These are phyloP conservation scores for Amborella trichopoda DNA, from an alignment of 164 flowering plant species.

Conservation along the genomic window DNA sequence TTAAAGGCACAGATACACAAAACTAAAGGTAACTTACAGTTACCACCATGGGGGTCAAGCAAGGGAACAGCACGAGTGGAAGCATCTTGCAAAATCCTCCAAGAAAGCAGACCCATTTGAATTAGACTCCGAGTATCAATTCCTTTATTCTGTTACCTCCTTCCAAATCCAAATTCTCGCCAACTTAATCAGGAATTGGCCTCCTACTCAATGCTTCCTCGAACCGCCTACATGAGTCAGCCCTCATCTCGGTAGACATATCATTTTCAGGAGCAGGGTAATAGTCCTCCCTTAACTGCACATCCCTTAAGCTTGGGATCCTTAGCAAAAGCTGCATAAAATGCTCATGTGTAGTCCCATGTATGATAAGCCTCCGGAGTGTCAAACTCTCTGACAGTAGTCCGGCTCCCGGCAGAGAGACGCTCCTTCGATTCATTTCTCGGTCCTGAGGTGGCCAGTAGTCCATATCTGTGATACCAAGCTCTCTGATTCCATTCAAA, in stretches of 20 bases:
- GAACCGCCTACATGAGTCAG: slow-evolving; percentile 66
- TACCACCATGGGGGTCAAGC: too few relatives aligned
- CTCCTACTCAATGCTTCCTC: slow-evolving; percentile 62
- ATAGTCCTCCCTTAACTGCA: slow-evolving; percentile 83
- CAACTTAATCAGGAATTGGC: slow-evolving; percentile 42
- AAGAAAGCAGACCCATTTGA: too few relatives aligned
- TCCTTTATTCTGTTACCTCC: too few relatives aligned
- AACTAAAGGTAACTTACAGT: too few relatives aligned
- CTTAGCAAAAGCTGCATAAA: slow-evolving; percentile 55
- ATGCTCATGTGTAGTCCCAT: slow-evolving; percentile 89
- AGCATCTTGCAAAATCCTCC: too few relatives aligned
- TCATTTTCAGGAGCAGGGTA: slow-evolving; percentile 99
- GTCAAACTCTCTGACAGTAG: slow-evolving; percentile 44
- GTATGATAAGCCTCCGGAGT: slow-evolving; percentile 82
- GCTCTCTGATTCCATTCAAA: slow-evolving; percentile 42
- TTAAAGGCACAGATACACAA: too few relatives aligned
- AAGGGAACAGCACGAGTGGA: too few relatives aligned
- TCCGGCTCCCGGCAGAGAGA: slow-evolving; percentile 79
- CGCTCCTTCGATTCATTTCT: slow-evolving; percentile 80
- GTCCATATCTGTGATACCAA: slow-evolving; percentile 63
- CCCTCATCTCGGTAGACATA: slow-evolving; percentile 95
- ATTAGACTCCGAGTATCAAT: not conserved
- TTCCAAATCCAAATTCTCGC: too few relatives aligned
- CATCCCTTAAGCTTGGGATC: slow-evolving; percentile 62
- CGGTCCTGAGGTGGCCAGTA: slow-evolving; percentile 98